Percentiles rank a stretch among this genome's conserved stretches.
Conservation (phyloP, 2,329 filamentous ascomycete species). For the Aspergillus fischeri region DNA sequence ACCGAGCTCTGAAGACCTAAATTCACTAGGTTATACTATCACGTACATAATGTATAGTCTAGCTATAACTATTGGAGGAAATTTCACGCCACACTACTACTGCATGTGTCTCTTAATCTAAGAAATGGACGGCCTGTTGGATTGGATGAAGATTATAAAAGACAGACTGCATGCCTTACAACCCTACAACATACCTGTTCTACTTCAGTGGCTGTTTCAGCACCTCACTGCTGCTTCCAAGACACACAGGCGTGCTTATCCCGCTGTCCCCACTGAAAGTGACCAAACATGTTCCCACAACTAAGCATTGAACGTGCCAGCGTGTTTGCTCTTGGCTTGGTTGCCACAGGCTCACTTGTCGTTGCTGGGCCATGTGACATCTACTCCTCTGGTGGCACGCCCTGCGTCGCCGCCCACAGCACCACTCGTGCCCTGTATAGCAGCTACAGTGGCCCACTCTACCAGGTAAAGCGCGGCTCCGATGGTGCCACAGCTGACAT, state of each 20-base stretch:
- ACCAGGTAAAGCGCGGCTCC: slow-evolving; percentile 57
- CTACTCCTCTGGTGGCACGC: slow-evolving; percentile 55
- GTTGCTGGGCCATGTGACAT: slow-evolving; percentile 59
- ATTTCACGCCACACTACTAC: too few species aligned
- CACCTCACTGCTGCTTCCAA: neutral
- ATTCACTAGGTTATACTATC: too few species aligned
- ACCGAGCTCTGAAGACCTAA: too few species aligned
- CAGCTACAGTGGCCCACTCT: slow-evolving; percentile 51
- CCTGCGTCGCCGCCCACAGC: slow-evolving; percentile 62
- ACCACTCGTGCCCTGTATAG: slow-evolving; percentile 62
- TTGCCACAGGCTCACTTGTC: slow-evolving; percentile 39
- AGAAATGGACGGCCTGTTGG: too few species aligned
- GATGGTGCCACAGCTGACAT: slow-evolving; percentile 47
- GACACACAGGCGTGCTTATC: neutral
- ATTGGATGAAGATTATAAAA: neutral
- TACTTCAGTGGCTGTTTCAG: neutral
- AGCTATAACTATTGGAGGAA: too few species aligned
- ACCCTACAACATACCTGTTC: neutral
- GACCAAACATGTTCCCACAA: slow-evolving; percentile 29
- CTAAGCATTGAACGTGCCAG: slow-evolving; percentile 21
- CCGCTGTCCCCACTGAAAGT: slow-evolving; percentile 1
- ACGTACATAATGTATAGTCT: too few species aligned
- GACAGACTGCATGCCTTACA: neutral
- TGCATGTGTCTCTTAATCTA: too few species aligned
- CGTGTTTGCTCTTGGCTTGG: slow-evolving; percentile 31